These are phyloP conservation scores for Phytopythium aichiense DNA, from an alignment of 352 stramenopile species.

Conservation along the genomic window DNA sequence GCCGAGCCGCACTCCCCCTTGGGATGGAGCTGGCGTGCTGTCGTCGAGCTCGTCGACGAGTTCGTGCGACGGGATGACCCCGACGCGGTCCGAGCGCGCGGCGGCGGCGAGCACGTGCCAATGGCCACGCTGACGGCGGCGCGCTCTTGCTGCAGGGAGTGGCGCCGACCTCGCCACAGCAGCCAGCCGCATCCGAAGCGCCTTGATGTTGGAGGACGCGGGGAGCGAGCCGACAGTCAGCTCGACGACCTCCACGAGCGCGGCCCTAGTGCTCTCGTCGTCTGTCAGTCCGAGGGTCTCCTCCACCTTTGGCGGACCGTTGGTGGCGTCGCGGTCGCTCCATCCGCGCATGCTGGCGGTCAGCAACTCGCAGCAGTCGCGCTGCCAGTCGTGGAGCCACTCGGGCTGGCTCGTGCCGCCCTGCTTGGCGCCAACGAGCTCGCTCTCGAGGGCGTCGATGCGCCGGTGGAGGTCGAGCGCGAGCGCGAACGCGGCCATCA, in stretches of 20 bases:
- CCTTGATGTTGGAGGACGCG: not conserved
- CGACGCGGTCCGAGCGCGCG: not conserved
- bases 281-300: not conserved
- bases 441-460: not conserved
- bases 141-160: not conserved
- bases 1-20: not conserved
- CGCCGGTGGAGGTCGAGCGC: not conserved
- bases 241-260: not conserved
- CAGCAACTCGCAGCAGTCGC: slow-evolving; percentile 2
- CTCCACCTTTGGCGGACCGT: not conserved
- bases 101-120: not conserved
- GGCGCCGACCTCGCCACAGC: not conserved
- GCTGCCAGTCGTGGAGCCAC: not conserved
- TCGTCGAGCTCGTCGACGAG: not conserved
- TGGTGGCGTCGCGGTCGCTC: not conserved
- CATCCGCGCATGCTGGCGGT: not conserved
- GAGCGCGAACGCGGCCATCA: not conserved
- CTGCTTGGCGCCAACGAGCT: not conserved
- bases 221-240: too few species aligned
- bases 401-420: not conserved
- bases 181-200: not conserved
- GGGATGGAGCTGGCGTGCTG: not conserved
- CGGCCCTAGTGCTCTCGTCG: not conserved
- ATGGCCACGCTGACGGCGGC: not conserved
- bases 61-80: not conserved